Conservation (phyloP, 305 asterid genomes). For the Solanum hybrid region DNA sequence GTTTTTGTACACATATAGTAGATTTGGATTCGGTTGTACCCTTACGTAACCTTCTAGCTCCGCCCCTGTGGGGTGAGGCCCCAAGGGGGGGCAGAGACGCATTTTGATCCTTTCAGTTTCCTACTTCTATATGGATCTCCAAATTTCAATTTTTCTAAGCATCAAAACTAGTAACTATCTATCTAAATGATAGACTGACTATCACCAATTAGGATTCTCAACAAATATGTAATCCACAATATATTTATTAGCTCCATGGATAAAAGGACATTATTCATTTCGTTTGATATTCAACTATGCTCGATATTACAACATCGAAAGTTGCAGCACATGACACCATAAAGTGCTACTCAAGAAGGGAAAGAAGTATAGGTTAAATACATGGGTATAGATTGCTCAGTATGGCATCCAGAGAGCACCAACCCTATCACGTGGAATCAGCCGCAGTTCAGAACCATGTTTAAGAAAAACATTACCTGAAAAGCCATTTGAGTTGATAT, state of each 20-base stretch:
- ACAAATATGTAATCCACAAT: not conserved
- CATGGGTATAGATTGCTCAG: not conserved
- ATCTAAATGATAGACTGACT: not conserved
- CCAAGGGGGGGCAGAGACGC: not conserved
- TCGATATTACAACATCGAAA: not conserved
- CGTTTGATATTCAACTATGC: not conserved
- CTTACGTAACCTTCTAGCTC: not conserved
- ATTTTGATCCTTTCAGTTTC: not conserved
- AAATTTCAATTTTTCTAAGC: not conserved
- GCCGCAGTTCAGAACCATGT: constrained; percentile 80
- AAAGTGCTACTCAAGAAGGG: not conserved
- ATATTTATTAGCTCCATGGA: not conserved
- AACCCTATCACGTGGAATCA: constrained; percentile 88
- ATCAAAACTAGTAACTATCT: not conserved
- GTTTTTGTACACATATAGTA: not conserved
- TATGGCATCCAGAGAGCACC: constrained; percentile 27
- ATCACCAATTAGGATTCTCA: not conserved
- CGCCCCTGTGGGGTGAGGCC: not conserved
- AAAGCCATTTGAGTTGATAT: not conserved
- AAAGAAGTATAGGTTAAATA: not conserved
- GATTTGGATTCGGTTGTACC: not conserved
- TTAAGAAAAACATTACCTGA: constrained; percentile 87
- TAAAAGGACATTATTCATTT: not conserved
- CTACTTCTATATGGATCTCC: not conserved
- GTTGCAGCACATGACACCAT: not conserved